These are phyloP conservation scores for Pleurotus cornucopiae DNA, from an alignment of 768 basidiomycete genomes.

Conservation along the genomic window DNA sequence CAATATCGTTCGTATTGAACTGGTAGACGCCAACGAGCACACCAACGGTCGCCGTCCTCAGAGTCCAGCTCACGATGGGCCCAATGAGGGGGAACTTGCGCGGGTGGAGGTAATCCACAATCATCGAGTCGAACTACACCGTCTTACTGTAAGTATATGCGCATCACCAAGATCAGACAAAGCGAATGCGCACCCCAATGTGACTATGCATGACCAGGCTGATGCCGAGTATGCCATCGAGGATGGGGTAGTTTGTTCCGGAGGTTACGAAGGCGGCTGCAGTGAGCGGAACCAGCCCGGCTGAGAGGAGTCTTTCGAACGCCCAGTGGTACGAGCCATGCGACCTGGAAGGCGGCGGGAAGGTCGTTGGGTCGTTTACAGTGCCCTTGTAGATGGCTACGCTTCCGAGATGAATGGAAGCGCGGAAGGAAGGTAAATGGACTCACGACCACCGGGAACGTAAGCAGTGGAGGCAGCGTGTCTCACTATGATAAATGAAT, in stretches of 20 bases:
- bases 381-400: conserved; percentile 85
- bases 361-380: conserved; percentile 91
- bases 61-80: conserved; percentile 63
- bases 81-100: conserved; percentile 92
- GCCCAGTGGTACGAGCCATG: conserved; percentile 93
- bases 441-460: conserved; percentile 72
- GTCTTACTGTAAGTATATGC: too few relatives aligned
- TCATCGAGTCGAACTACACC: conserved; percentile 62
- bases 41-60: conserved; percentile 74
- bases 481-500: conserved; percentile 32
- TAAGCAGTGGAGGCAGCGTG: conserved; percentile 36
- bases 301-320: conserved; percentile 90
- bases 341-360: conserved; percentile 73
- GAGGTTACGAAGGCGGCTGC: conserved; percentile 81
- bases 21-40: conserved; percentile 90
- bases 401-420: neutral
- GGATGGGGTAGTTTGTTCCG: conserved; percentile 70
- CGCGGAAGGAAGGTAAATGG: neutral
- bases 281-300: conserved; percentile 83
- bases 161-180: too few relatives aligned
- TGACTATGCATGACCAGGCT: conserved; percentile 93
- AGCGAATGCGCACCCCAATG: conserved; percentile 67
- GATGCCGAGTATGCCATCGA: conserved; percentile 87
- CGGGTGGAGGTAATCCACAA: conserved; percentile 89
- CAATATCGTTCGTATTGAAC: conserved; percentile 98